A percentile compares a stretch with the other conserved stretches of the same genome.
These are phyloP conservation scores for Lyophyllum decastes DNA, from an alignment of 768 basidiomycete genomes.

Conservation along the genomic window DNA sequence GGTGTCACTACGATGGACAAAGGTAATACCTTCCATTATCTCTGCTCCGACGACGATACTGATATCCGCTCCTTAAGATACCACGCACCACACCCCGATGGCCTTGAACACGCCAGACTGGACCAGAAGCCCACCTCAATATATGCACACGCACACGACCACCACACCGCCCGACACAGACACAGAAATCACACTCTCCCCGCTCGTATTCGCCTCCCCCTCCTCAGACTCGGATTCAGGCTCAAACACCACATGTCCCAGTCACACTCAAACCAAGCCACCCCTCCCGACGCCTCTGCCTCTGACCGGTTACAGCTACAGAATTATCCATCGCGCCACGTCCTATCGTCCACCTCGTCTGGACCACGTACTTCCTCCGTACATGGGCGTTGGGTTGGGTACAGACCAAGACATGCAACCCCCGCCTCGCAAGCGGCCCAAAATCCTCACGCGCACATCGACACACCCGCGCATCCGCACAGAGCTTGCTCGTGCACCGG, in stretches of 20 bases:
- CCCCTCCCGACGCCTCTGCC: not conserved
- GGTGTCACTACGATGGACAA: not conserved
- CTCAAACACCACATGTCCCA: too few relatives aligned
- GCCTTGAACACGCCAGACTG: not conserved
- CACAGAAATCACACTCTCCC: not conserved
- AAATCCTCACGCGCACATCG: slow-evolving; percentile 4
- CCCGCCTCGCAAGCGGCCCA: slow-evolving; percentile 4
- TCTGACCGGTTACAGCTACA: slow-evolving; percentile 1
- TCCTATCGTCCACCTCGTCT: not conserved
- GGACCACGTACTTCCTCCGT: too few relatives aligned
- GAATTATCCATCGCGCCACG: not conserved
- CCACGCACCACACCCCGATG: not conserved
- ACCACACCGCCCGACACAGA: not conserved
- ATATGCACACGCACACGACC: not conserved
- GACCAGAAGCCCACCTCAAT: not conserved
- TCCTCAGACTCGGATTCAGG: not conserved
- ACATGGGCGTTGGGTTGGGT: too few relatives aligned
- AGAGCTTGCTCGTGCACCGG: slow-evolving; percentile 30
- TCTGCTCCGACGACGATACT: not conserved
- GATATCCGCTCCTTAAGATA: not conserved
- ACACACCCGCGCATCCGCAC: slow-evolving; percentile 5
- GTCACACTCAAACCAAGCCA: not conserved
- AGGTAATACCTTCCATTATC: not conserved
- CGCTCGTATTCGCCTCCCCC: not conserved
- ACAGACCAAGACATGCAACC: not conserved